Evolutionary conservation across 768 basidiomycete genomes (phyloP), one percentile per base, ranked within the genome.

Genomic region (Mrakia blollopis): DNA sequence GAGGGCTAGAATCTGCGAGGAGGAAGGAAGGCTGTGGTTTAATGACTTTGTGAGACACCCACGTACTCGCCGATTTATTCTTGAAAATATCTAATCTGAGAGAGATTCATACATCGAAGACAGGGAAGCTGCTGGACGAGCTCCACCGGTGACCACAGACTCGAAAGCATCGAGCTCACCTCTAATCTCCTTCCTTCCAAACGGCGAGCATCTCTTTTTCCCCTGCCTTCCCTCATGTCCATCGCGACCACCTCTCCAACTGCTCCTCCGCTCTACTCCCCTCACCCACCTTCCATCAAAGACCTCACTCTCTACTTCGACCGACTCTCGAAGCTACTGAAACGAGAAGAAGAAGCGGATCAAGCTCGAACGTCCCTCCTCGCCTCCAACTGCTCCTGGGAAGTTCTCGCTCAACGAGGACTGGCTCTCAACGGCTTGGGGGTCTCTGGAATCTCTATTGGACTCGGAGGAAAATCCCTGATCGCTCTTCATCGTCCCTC

Each of bases 361-460:
- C 88, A 94, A 79, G 89, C 91, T 77, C 88, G 91, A 54, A 91
- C 88, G 21, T 89, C 91, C 11, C 85, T 97, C 65, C 85, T 96
- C 47, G 86, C 94, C 28, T 90, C 91, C 13, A 92, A 92, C 75
- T 94, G 92, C 81, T 88, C 90, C 1, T 90, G 91, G 0, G 92
- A 89, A 79, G 85, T 94, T 13, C 86, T 98, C n/a, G 93, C 96
- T 82, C 90, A 91, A 79, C 90, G 91, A 76, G 95, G 95, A 4
- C 85, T 98, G 14, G 90, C 92, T 0, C 83, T 97, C 1, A 88
- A 87, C 39, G 90, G 90, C 21, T 85, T 98, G 7, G 89, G 91
- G 1, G 85, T 93, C 1, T 86, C 88, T 0, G 86, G 87, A 35
- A 86, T 94, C n/a, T 89, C 88, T 71, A 87, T 97, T 25, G 96